Evolutionary conservation across 2,329 filamentous ascomycete genomes (phyloP).

Genomic region (Zalaria obscura): DNA sequence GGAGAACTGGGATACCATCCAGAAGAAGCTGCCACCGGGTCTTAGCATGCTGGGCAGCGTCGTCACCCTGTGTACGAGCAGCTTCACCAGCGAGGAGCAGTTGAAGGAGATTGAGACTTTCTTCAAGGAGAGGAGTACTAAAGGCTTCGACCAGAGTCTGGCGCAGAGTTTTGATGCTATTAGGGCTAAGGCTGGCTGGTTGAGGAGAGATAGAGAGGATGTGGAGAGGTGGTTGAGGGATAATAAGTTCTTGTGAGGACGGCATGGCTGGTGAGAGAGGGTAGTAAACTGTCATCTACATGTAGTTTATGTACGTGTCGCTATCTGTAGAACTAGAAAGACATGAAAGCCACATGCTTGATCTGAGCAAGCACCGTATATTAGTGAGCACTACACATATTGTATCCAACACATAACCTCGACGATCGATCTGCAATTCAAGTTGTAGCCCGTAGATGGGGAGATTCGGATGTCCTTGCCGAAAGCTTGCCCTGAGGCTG

Average conservation of each 20-base stretch:
- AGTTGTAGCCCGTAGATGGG: too few relatives aligned
- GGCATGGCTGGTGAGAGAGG: background rate
- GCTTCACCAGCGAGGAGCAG: slow-evolving; percentile 67
- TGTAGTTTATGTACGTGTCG: too few relatives aligned
- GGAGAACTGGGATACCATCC: slow-evolving; percentile 74
- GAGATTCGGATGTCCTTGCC: too few relatives aligned
- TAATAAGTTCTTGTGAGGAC: slow-evolving; percentile 41
- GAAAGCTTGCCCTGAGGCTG: too few relatives aligned
- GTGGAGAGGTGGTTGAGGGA: slow-evolving; percentile 59
- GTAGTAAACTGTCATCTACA: too few relatives aligned
- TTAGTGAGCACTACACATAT: too few relatives aligned
- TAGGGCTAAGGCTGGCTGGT: slow-evolving; percentile 70
- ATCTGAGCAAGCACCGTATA: too few relatives aligned
- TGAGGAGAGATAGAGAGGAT: slow-evolving; percentile 61
- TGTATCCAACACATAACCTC: too few relatives aligned
- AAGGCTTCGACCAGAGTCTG: slow-evolving; percentile 73
- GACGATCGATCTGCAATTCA: too few relatives aligned
- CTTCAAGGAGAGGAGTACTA: slow-evolving; percentile 70
- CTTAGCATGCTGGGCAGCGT: slow-evolving; percentile 75
- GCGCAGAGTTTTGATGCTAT: slow-evolving; percentile 83
- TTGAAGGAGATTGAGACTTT: slow-evolving; percentile 64
- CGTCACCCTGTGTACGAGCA: slow-evolving; percentile 66
- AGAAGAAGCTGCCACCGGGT: slow-evolving; percentile 70
- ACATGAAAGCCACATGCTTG: too few relatives aligned
- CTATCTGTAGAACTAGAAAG: too few relatives aligned